Evolutionary conservation across 75 land plant species (phyloP).

Genomic region (Pinus taeda): DNA sequence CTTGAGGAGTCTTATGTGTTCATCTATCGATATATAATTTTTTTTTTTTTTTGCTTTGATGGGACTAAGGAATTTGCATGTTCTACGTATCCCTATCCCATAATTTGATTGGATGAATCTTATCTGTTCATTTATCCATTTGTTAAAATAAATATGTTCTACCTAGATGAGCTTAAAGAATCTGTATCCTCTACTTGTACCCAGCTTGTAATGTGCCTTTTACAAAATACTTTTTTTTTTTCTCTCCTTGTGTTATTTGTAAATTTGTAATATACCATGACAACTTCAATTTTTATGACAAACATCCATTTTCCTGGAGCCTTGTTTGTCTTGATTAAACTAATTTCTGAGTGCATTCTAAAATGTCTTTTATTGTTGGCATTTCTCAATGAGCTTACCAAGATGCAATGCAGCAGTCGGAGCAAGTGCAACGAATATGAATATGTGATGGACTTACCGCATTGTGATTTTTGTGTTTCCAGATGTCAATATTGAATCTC

Average conservation of each 20-base stretch:
- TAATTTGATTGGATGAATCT: too few relatives aligned
- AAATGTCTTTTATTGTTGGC: neutral
- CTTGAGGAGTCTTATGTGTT: neutral
- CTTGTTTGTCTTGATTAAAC: neutral
- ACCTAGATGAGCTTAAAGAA: too few relatives aligned
- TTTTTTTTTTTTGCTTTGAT: too few relatives aligned
- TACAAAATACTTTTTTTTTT: neutral
- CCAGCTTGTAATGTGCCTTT: neutral
- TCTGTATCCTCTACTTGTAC: neutral
- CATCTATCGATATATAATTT: too few relatives aligned
- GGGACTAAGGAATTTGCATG: too few relatives aligned
- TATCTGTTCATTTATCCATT: too few relatives aligned
- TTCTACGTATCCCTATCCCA: too few relatives aligned
- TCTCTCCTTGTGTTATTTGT: neutral
- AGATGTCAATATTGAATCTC: constrained; percentile 90
- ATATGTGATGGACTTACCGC: neutral
- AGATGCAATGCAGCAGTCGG: neutral
- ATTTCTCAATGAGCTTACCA: neutral
- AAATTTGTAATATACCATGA: constrained; percentile 1
- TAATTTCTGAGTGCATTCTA: neutral
- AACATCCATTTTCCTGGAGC: neutral
- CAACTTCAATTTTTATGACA: neutral
- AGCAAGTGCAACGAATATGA: neutral
- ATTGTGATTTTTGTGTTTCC: constrained; percentile 9
- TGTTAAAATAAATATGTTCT: too few relatives aligned